phyloP scores from a whole-genome alignment of 352 stramenopile genomes.

The Pythium sp. region DNA sequence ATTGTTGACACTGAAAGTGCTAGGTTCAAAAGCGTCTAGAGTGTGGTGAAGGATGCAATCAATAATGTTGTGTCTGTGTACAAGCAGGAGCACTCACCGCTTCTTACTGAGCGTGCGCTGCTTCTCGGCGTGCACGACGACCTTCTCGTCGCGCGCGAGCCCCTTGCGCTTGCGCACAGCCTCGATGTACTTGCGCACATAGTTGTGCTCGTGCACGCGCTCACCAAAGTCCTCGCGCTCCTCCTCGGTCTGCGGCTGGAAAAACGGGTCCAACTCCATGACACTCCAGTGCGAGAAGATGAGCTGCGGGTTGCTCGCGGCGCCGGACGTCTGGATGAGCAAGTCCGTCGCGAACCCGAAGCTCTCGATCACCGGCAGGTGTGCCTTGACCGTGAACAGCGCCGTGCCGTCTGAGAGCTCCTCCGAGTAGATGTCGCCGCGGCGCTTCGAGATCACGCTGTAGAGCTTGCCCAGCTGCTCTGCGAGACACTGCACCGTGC shows the following conservation, averaged over 20 bases:
- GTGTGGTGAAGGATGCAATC: not conserved
- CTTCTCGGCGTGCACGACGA: slow-evolving; percentile 96
- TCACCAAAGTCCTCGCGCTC: slow-evolving; percentile 96
- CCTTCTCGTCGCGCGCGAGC: slow-evolving; percentile 92
- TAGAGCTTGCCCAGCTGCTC: slow-evolving; percentile 94
- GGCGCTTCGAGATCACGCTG: slow-evolving; percentile 90
- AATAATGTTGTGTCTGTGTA: not conserved
- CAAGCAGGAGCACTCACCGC: slow-evolving; percentile 38
- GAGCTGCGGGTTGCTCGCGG: slow-evolving; percentile 94
- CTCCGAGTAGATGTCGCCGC: slow-evolving; percentile 88
- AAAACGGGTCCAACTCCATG: slow-evolving; percentile 95
- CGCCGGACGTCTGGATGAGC: slow-evolving; percentile 92
- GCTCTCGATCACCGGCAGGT: slow-evolving; percentile 94
- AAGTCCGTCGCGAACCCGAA: slow-evolving; percentile 93
- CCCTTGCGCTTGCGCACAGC: slow-evolving; percentile 93
- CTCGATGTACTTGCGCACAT: slow-evolving; percentile 93
- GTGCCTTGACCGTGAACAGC: slow-evolving; percentile 92
- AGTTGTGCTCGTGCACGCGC: slow-evolving; percentile 90
- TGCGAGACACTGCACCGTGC: slow-evolving; percentile 82
- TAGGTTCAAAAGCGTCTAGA: not conserved
- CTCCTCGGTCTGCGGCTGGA: slow-evolving; percentile 93
- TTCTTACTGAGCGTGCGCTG: slow-evolving; percentile 92
- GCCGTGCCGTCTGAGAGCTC: slow-evolving; percentile 91
- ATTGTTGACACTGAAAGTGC: not conserved
- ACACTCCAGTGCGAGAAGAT: slow-evolving; percentile 95